Conservation (phyloP, 2,329 filamentous ascomycete species). For the Xylariaceae sp. region DNA sequence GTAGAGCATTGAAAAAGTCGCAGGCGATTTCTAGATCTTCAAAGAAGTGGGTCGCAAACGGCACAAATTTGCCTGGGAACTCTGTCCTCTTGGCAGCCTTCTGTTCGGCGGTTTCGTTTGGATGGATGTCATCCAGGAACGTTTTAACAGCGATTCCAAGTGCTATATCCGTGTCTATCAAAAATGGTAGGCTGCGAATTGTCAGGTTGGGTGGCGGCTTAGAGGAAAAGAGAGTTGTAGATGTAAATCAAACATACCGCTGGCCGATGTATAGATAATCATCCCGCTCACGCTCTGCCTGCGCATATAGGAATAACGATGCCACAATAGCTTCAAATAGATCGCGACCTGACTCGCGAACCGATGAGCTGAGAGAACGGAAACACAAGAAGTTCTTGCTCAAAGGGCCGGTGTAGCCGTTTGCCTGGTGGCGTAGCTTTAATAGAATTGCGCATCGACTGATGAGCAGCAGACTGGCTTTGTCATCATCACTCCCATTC, state of each 20-base stretch:
- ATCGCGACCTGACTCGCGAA: conserved; percentile 81
- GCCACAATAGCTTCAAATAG: conserved; percentile 82
- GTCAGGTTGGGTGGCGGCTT: conserved; percentile 24
- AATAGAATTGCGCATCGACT: conserved; percentile 85
- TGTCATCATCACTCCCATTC: conserved; percentile 72
- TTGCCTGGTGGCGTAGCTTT: conserved; percentile 79
- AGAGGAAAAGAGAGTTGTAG: conserved; percentile 1
- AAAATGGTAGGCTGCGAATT: conserved; percentile 65
- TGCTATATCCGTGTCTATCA: conserved; percentile 73
- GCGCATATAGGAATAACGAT: conserved; percentile 80
- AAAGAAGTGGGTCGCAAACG: conserved; percentile 61
- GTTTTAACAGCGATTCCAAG: conserved; percentile 82
- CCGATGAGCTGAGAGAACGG: conserved; percentile 79
- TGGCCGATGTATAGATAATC: conserved; percentile 73
- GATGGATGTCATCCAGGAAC: conserved; percentile 74
- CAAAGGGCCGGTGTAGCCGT: conserved; percentile 92
- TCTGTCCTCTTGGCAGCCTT: conserved; percentile 52
- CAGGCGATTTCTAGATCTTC: conserved; percentile 65
- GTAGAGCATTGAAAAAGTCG: conserved; percentile 63
- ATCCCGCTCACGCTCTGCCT: conserved; percentile 72
- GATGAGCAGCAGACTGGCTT: conserved; percentile 78
- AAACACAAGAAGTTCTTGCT: conserved; percentile 89
- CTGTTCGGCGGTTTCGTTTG: conserved; percentile 57
- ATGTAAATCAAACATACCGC: conserved; percentile 56
- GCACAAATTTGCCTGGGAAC: conserved; percentile 62